Evolutionary conservation across 106 monocot genomes (phyloP).

Genomic region (Agapanthus africanus): DNA sequence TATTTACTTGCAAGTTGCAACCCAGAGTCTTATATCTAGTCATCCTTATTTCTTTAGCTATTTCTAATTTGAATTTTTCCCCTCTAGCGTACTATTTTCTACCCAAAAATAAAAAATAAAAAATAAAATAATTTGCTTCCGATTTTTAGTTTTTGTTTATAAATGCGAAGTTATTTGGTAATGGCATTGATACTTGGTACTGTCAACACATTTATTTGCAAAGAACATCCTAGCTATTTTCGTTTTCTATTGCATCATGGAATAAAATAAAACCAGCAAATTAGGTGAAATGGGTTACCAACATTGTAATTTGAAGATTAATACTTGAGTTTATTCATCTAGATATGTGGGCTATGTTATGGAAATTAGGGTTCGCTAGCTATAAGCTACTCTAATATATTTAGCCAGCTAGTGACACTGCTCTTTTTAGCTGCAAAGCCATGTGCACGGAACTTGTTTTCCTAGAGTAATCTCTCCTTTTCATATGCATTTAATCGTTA

Average conservation of each 20-base stretch:
- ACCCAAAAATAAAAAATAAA: too few species aligned
- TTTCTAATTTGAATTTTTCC: background rate
- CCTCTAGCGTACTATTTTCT: background rate
- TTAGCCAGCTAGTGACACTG: background rate
- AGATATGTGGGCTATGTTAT: too few species aligned
- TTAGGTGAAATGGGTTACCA: background rate
- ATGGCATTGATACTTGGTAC: background rate
- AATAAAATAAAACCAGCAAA: background rate
- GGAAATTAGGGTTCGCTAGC: too few species aligned
- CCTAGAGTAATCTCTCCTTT: constrained; percentile 8
- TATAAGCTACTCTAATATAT: too few species aligned
- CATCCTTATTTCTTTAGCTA: background rate
- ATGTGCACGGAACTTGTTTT: background rate
- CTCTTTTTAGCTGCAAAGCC: background rate
- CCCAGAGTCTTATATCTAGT: background rate
- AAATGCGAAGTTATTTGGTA: too few species aligned
- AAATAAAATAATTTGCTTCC: too few species aligned
- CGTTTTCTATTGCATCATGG: background rate
- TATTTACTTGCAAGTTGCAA: constrained; percentile 9
- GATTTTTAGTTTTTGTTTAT: background rate
- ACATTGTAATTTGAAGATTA: background rate
- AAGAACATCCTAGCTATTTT: background rate
- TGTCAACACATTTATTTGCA: background rate
- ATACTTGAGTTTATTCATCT: too few species aligned
- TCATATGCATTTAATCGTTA: background rate